A percentile compares a stretch with the other conserved stretches of the same genome.
These are phyloP conservation scores for Saccharomyces hybrid DNA, from an alignment of 1,139 yeast genomes.

Conservation along the genomic window DNA sequence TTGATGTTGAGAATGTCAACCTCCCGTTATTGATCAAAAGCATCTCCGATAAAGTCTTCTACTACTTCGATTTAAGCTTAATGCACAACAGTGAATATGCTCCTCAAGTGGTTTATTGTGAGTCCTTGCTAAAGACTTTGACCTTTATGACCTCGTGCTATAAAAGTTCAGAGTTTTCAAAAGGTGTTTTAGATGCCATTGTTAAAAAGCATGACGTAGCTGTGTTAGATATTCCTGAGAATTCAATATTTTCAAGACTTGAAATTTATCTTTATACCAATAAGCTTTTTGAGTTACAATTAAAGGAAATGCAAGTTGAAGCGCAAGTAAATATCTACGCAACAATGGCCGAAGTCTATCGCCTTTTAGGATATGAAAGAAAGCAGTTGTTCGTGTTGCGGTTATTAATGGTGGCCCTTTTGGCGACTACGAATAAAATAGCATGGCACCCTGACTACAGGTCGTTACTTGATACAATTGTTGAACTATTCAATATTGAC, in stretches of 20 bases:
- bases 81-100: slow-evolving; percentile 63
- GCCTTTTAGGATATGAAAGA: slow-evolving; percentile 52
- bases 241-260: slow-evolving; percentile 31
- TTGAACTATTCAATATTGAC: slow-evolving; percentile 39
- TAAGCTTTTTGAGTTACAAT: slow-evolving; percentile 36
- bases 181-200: slow-evolving; percentile 37
- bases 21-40: slow-evolving; percentile 47
- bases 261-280: slow-evolving; percentile 50
- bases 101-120: slow-evolving; percentile 77
- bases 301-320: slow-evolving; percentile 39
- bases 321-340: slow-evolving; percentile 58
- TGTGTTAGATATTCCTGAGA: slow-evolving; percentile 12
- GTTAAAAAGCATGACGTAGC: slow-evolving; percentile 29
- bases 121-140: slow-evolving; percentile 56
- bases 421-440: slow-evolving; percentile 35
- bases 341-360: slow-evolving; percentile 58
- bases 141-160: slow-evolving; percentile 53
- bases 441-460: slow-evolving; percentile 26
- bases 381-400: slow-evolving; percentile 66
- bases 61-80: slow-evolving; percentile 54
- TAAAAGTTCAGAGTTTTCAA: slow-evolving; percentile 44
- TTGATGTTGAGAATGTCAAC: slow-evolving; percentile 23
- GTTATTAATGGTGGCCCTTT: slow-evolving; percentile 46
- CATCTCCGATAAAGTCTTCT: slow-evolving; percentile 44
- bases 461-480: slow-evolving; percentile 37